A percentile compares a stretch with the other conserved stretches of the same genome.
These are phyloP conservation scores for Ustilago esculenta DNA, from an alignment of 1,284 basidiomycete species.

Conservation along the genomic window DNA sequence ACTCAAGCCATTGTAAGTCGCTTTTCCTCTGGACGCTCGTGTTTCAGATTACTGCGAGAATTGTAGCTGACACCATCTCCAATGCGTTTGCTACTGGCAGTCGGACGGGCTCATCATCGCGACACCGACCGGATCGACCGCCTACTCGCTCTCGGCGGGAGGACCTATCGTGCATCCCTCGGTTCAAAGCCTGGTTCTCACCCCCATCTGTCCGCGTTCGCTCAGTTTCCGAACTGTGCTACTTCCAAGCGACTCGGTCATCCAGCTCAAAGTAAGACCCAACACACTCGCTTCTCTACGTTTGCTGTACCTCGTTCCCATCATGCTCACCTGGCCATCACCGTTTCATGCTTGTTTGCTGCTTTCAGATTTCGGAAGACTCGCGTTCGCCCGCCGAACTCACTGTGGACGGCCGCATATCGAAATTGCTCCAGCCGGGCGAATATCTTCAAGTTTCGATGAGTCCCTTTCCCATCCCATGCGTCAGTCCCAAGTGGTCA, in stretches of 20 bases:
- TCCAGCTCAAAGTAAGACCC: constrained; percentile 79
- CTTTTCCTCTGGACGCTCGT: constrained; percentile 72
- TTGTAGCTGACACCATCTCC: too few relatives aligned
- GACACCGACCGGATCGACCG: constrained; percentile 95
- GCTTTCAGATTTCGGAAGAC: constrained; percentile 80
- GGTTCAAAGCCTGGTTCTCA: constrained; percentile 86
- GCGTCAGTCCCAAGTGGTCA: constrained; percentile 67
- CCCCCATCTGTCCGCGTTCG: constrained; percentile 92
- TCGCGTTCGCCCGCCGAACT: constrained; percentile 87
- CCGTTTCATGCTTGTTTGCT: too few relatives aligned
- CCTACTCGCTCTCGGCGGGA: constrained; percentile 93
- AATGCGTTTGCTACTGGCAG: constrained; percentile 69
- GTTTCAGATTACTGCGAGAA: too few relatives aligned
- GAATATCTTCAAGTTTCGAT: constrained; percentile 86
- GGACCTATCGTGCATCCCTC: constrained; percentile 96
- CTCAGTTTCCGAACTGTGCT: constrained; percentile 91
- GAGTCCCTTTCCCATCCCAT: constrained; percentile 89
- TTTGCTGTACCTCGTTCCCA: too few relatives aligned
- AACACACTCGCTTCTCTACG: too few relatives aligned
- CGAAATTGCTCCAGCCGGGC: constrained; percentile 80
- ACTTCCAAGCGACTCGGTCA: constrained; percentile 81
- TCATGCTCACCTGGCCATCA: too few relatives aligned
- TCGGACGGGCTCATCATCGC: constrained; percentile 94
- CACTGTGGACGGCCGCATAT: constrained; percentile 89
- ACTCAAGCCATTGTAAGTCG: constrained; percentile 89